Base-by-base conservation (phyloP, 306 rosid genomes). In the Ormosia emarginata region DNA sequence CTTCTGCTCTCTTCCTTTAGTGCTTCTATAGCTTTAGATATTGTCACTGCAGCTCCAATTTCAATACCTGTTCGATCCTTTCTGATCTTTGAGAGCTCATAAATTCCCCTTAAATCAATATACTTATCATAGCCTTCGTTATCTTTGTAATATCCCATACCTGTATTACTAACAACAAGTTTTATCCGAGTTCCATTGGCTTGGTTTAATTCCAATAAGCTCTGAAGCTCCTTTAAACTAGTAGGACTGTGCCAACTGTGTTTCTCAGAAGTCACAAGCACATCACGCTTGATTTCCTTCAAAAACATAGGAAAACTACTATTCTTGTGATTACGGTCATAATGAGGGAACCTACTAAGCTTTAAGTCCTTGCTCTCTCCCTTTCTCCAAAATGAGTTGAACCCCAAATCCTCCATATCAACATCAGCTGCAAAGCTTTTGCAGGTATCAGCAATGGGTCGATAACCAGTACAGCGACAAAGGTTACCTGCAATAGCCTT, bases 391-490 rank as follows among this genome's bases (percentile, higher is more conserved):
- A 90, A 95, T 11, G 96, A 82, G 79, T 95, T 95, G 59, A 90
- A 57, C 50, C 99, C 99, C 85, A 95, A 88, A 84, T 95, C 97
- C 86, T 95, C 99, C 18, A 95, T 87, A 81, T 95, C 99, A 75
- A 92, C 93, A 78, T 93, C 91, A 34, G 89, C 85, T 7, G 99
- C 90, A 72, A 93, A 93, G 77, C 99, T 95, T 87, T 93, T 95
- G 84, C 96, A 95, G 77, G 88, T 98, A 90, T 95, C 99, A 41
- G 93, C 99, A 55, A 93, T 92, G 3, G 99, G 75, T 39, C 98
- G 90, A 40, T 95, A 95, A 2, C 99, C 97, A 0, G 99, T 93
- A 67, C 99, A 95, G n/a, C 98, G 93, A 76, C 99, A 95, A 62
- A 93, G 99, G 85, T 93, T 90, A 12, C 99, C 99, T 14, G 98